phyloP scores from a whole-genome alignment of 2,329 filamentous ascomycete genomes.

The Calonectria pteridis region DNA sequence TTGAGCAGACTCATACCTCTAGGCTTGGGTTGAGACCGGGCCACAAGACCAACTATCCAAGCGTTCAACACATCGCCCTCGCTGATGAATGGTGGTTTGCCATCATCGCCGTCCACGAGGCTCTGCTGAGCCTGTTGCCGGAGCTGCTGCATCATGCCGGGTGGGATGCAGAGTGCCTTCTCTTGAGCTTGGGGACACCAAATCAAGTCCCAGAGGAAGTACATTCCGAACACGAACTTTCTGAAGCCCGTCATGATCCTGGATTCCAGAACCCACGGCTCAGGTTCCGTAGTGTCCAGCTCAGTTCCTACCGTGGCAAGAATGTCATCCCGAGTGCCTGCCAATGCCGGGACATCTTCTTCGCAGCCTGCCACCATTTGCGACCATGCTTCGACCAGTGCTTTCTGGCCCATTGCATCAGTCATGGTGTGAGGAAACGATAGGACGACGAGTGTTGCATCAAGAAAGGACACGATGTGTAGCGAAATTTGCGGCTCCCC shows the following conservation, averaged over 20 bases:
- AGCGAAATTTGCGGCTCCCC: background rate
- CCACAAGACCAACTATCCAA: background rate
- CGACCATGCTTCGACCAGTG: background rate
- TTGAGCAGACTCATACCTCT: background rate
- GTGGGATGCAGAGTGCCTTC: background rate
- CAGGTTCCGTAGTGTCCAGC: background rate
- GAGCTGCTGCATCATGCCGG: background rate
- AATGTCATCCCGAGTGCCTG: background rate
- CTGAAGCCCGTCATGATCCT: background rate
- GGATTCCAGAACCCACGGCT: background rate
- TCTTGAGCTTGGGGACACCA: background rate
- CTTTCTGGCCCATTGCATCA: background rate
- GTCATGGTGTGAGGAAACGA: constrained; percentile 2
- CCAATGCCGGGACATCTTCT: background rate
- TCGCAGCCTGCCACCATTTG: background rate
- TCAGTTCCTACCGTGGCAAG: background rate
- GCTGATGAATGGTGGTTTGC: background rate
- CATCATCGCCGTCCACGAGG: background rate
- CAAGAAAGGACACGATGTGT: background rate
- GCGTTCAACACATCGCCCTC: background rate
- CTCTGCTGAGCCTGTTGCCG: background rate
- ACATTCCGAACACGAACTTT: background rate
- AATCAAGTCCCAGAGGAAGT: background rate
- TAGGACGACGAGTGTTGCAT: background rate
- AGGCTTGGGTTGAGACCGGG: background rate